Evolutionary conservation across 1,284 basidiomycete genomes (phyloP).

Genomic region (Trametes sp.): DNA sequence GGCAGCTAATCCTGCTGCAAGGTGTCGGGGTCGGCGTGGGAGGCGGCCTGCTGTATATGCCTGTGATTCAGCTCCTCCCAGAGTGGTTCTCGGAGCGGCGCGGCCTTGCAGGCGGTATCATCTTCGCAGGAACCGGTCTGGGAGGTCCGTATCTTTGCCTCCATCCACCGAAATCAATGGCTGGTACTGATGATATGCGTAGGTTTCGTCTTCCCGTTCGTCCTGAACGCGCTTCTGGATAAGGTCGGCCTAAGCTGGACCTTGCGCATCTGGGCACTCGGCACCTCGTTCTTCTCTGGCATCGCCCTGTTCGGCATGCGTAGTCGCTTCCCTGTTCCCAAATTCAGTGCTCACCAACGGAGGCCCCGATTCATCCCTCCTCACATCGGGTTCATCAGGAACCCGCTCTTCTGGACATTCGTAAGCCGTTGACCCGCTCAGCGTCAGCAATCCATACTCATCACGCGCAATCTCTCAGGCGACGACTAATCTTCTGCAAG

Average conservation of each 20-base stretch:
- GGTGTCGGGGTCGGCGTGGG: slow-evolving; percentile 37
- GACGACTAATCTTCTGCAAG: slow-evolving; percentile 34
- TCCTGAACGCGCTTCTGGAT: slow-evolving; percentile 36
- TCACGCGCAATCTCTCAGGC: slow-evolving; percentile 13
- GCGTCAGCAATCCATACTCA: background rate
- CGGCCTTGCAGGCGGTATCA: slow-evolving; percentile 38
- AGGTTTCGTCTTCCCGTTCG: slow-evolving; percentile 39
- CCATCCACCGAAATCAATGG: background rate
- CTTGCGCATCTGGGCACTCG: slow-evolving; percentile 35
- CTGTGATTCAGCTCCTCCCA: slow-evolving; percentile 35
- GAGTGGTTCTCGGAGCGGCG: slow-evolving; percentile 36
- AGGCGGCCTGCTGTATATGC: slow-evolving; percentile 36
- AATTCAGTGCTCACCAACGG: slow-evolving; percentile 26
- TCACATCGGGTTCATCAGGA: slow-evolving; percentile 35
- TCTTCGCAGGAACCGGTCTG: slow-evolving; percentile 40
- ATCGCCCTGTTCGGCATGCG: slow-evolving; percentile 35
- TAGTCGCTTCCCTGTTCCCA: slow-evolving; percentile 36
- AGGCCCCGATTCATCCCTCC: slow-evolving; percentile 35
- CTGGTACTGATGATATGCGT: no score
- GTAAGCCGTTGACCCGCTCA: slow-evolving; percentile 21
- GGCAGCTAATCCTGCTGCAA: slow-evolving; percentile 39
- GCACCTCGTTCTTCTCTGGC: slow-evolving; percentile 27
- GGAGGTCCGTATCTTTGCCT: slow-evolving; percentile 29
- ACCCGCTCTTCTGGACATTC: slow-evolving; percentile 35
- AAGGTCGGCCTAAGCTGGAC: slow-evolving; percentile 39